Percentiles rank a stretch among this genome's conserved stretches.
phyloP scores from a whole-genome alignment of 306 rosid species.

The Lathyrus tuberosus region DNA sequence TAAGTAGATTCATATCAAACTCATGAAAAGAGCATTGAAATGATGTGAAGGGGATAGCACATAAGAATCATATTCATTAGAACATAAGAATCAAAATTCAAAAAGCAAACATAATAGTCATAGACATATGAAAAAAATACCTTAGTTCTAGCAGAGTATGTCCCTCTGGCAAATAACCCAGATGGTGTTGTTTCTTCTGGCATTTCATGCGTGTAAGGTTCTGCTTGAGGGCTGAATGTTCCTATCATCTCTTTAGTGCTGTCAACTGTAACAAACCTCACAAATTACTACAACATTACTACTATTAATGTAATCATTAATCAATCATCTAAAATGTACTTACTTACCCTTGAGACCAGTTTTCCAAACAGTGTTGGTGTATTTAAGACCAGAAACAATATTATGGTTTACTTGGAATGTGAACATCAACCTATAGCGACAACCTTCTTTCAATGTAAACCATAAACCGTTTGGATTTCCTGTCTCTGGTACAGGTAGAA shows the following conservation, averaged over 20 bases:
- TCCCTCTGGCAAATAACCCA: conserved; percentile 84
- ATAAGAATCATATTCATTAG: too few species aligned
- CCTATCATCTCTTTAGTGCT: conserved; percentile 82
- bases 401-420: conserved; percentile 77
- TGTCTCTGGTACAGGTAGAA: conserved; percentile 69
- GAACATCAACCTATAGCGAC: conserved; percentile 73
- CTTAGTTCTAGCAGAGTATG: conserved; percentile 83
- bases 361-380: conserved; percentile 87
- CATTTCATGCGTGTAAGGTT: conserved; percentile 71
- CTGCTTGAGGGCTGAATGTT: conserved; percentile 88
- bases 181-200: conserved; percentile 91
- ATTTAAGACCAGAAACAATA: conserved; percentile 91
- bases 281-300: too few species aligned
- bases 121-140: conserved; percentile 26
- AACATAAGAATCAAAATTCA: too few species aligned
- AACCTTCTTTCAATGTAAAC: conserved; percentile 96
- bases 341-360: conserved; percentile 73
- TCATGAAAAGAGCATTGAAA: too few species aligned
- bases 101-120: neutral
- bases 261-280: conserved; percentile 61
- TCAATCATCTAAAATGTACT: neutral
- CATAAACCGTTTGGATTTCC: conserved; percentile 79
- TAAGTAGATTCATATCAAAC: too few species aligned
- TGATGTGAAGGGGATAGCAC: too few species aligned
- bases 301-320: too few species aligned